Conservation (phyloP, 192 early-diverging fungal genomes). For the Backusella mclennaniae region DNA sequence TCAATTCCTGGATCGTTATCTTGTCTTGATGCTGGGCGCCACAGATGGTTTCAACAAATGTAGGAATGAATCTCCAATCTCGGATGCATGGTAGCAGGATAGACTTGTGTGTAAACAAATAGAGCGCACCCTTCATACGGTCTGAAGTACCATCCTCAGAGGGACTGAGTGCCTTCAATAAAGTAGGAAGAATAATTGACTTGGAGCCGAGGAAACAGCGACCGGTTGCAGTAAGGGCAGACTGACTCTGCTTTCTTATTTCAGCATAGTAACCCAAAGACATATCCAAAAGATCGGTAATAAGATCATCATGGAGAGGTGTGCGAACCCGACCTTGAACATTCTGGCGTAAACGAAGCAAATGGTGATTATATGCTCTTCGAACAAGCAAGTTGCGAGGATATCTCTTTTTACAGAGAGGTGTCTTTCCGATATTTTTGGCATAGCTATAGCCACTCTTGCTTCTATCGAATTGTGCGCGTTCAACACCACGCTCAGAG, state of each 20-base stretch:
- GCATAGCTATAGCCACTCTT: constrained; percentile 56
- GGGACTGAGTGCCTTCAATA: constrained; percentile 48
- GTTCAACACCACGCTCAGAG: constrained; percentile 54
- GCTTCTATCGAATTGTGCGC: constrained; percentile 42
- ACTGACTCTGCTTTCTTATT: constrained; percentile 57
- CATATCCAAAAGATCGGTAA: constrained; percentile 55
- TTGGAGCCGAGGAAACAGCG: constrained; percentile 52
- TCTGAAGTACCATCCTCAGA: constrained; percentile 34
- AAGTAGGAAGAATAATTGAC: constrained; percentile 42
- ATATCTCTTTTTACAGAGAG: constrained; percentile 49
- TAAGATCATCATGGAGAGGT: constrained; percentile 48
- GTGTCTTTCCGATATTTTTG: constrained; percentile 45
- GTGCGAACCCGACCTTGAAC: constrained; percentile 43
- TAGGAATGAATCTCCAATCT: constrained; percentile 55
- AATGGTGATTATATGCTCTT: constrained; percentile 52
- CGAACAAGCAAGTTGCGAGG: constrained; percentile 48
- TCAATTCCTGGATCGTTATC: constrained; percentile 63
- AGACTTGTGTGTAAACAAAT: constrained; percentile 52
- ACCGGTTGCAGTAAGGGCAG: constrained; percentile 44
- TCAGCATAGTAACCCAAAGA: constrained; percentile 56
- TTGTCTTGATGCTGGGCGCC: constrained; percentile 68
- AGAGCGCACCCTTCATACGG: constrained; percentile 70
- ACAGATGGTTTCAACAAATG: constrained; percentile 55
- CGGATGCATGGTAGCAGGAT: constrained; percentile 52
- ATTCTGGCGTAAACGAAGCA: constrained; percentile 57